Conservation (phyloP, 371 early-diverging fungal species). For the Mortierella sp. region DNA sequence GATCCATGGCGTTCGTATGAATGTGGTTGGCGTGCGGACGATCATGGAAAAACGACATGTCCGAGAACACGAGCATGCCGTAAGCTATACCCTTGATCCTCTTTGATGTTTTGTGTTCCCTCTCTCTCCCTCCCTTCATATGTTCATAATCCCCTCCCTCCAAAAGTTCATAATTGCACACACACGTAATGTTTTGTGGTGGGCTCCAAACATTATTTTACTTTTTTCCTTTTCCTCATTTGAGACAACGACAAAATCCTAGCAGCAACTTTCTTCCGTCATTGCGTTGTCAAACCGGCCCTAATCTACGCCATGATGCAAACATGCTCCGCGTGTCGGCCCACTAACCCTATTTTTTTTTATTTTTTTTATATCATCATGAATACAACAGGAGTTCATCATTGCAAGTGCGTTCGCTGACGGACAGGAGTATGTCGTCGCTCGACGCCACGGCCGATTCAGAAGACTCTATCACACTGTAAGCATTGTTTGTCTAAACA, state of each 20-base stretch:
- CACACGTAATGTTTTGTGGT: not conserved
- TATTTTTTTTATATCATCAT: not conserved
- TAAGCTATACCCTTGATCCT: constrained; percentile 22
- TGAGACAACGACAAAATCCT: not conserved
- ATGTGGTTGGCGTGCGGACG: constrained; percentile 42
- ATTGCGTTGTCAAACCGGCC: not conserved
- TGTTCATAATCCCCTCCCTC: too few relatives aligned
- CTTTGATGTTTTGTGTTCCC: not conserved
- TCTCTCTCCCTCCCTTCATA: too few relatives aligned
- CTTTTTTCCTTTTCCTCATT: not conserved
- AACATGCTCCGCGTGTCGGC: not conserved
- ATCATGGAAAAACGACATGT: constrained; percentile 47
- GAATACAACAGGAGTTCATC: constrained; percentile 36
- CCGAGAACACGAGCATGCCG: constrained; percentile 52
- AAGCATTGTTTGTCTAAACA: not conserved
- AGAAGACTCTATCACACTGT: constrained; percentile 34
- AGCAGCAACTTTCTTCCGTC: not conserved
- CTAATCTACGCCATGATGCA: not conserved
- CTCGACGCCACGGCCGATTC: constrained; percentile 39
- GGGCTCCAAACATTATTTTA: not conserved
- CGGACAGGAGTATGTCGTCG: constrained; percentile 43
- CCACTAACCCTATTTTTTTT: not conserved
- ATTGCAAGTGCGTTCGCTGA: constrained; percentile 30
- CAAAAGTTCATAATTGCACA: not conserved
- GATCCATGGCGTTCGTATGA: constrained; percentile 44